Evolutionary conservation across 495 filamentous ascomycete genomes (phyloP).

Genomic region (Bacidia rubella): DNA sequence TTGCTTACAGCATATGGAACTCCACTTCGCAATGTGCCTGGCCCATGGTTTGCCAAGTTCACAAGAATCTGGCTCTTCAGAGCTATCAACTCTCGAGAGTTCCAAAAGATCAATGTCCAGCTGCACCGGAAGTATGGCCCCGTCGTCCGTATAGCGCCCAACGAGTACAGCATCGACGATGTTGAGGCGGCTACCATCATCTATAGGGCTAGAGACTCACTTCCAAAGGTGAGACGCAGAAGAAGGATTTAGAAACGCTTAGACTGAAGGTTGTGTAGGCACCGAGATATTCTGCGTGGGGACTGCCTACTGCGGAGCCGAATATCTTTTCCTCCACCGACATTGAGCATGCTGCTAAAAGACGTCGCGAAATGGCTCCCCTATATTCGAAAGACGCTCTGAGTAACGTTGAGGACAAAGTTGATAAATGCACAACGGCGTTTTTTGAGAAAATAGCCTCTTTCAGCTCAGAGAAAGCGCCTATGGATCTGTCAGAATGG

Average conservation of each 20-base stretch:
- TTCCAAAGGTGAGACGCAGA: constrained; percentile 28
- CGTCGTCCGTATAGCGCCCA: constrained; percentile 35
- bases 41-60: constrained; percentile 40
- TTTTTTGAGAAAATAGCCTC: neutral
- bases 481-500: constrained; percentile 44
- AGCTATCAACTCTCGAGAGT: constrained; percentile 28
- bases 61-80: constrained; percentile 43
- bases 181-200: constrained; percentile 30
- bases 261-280: constrained; percentile 9
- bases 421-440: neutral
- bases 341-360: neutral
- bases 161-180: constrained; percentile 37
- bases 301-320: constrained; percentile 21
- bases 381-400: constrained; percentile 1
- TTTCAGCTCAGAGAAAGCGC: constrained; percentile 18
- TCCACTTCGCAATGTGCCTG: constrained; percentile 34
- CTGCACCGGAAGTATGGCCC: constrained; percentile 32
- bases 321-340: constrained; percentile 20
- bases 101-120: constrained; percentile 31
- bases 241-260: no score
- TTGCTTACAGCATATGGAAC: neutral
- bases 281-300: neutral
- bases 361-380: neutral
- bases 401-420: neutral
- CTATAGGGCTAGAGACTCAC: constrained; percentile 30